Evolutionary conservation across 2,329 filamentous ascomycete genomes (phyloP), one percentile per base, ranked within the genome.

Genomic region (Ophiocordyceps camponoti-saundersi): DNA sequence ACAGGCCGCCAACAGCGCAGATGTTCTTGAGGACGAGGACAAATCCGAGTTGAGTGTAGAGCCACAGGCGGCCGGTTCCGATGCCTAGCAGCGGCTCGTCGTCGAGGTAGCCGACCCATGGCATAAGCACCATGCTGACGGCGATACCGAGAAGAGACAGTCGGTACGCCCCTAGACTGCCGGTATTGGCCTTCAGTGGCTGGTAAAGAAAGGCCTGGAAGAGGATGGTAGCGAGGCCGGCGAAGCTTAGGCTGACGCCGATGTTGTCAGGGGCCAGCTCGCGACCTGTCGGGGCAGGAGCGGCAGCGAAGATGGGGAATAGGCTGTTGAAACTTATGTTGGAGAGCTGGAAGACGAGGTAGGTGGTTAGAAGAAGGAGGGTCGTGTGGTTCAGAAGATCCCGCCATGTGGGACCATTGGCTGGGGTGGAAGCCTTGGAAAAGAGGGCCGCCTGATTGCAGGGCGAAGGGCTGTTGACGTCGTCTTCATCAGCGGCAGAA

Each of bases 271-370:
- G 86, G 0, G 74, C 74, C 3, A 96, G 69, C 1, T 73, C 71
- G 40, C 92, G 82, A 18, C 92, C 92, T 0, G 80, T 81, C 0
- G 92, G 92, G 0, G 79, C 71, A 1, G 74, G 63, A 0, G 83
- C 79, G 47, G 89, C 80, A 1, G 82, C 85, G 56, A 96, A 98
- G 47, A 96, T 90, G 1, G 92, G 92, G 56, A 93, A 98, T 0
- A 98, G 70, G 18, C 86, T 90, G 64, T 95, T 95, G 72, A 89
- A 98, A 3, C 87, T 88, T 53, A 95, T 87, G 61, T 96, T 96
- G 50, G 85, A 81, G 6, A 98, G 72, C 57, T 95, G 89, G 59
- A 96, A 98, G 45, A 96, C 82, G 42, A 95, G 76, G 58, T 95
- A 96, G 0, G 89, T 93, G 46, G 77, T 61, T 6, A 98, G 74